phyloP scores from a whole-genome alignment of 129 eudicot species.

The Apium graveolens region DNA sequence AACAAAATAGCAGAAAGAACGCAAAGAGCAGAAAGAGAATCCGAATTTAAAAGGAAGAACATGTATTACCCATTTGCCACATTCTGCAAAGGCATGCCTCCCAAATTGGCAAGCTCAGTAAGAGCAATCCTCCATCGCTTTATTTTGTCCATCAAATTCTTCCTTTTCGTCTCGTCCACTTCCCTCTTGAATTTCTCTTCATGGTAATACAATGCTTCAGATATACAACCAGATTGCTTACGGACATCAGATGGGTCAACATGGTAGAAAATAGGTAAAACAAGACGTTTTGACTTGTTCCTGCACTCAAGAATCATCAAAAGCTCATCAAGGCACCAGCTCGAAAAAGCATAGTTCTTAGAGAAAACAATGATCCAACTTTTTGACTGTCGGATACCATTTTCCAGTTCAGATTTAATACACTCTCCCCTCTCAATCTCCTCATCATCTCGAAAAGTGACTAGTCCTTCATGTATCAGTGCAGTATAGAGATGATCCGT shows the following conservation, averaged over 20 bases:
- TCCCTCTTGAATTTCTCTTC: conserved; percentile 5
- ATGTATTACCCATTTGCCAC: too few relatives aligned
- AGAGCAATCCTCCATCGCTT: conserved; percentile 17
- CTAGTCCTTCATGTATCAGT: background rate
- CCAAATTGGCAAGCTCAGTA: background rate
- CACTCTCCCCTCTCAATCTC: conserved; percentile 20
- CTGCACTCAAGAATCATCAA: background rate
- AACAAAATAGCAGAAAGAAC: too few relatives aligned
- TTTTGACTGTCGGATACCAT: conserved; percentile 22
- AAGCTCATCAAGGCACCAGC: conserved; percentile 31
- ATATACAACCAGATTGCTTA: background rate
- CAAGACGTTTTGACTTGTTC: conserved; percentile 7
- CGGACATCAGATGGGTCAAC: conserved; percentile 17
- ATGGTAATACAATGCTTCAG: conserved; percentile 11
- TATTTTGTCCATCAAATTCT: conserved; percentile 5
- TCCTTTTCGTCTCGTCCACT: background rate
- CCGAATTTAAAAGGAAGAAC: too few relatives aligned
- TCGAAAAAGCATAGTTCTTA: conserved; percentile 23
- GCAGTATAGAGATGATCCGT: conserved; percentile 11
- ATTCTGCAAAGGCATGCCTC: too few relatives aligned
- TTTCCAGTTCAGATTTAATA: conserved; percentile 14
- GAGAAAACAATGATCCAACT: conserved; percentile 27
- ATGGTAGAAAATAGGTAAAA: conserved; percentile 17
- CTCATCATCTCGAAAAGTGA: conserved; percentile 13
- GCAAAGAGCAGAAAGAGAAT: too few relatives aligned